These are phyloP conservation scores for Metroxylon sagu DNA, from an alignment of 176 grass and related monocot species.

Conservation along the genomic window DNA sequence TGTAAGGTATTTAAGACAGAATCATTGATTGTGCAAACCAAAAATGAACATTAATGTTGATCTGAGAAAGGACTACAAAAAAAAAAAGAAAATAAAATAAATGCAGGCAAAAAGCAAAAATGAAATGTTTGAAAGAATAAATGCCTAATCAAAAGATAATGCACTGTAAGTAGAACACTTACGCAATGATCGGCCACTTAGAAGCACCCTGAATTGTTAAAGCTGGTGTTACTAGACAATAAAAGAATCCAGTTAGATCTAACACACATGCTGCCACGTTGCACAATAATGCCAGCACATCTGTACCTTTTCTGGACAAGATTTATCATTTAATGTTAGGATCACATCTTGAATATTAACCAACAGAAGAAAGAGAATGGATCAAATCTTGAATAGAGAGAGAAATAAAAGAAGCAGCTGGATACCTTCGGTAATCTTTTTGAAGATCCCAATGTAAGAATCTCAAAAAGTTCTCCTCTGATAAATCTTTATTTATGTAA, in stretches of 20 bases:
- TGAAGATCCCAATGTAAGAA: slow-evolving; percentile 99
- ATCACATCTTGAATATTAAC: not conserved
- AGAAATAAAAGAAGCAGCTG: not conserved
- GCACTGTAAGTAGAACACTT: too few relatives aligned
- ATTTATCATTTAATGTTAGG: slow-evolving; percentile 11
- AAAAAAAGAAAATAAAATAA: too few relatives aligned
- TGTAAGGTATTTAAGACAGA: too few relatives aligned
- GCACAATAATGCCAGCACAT: slow-evolving; percentile 56
- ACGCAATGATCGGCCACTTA: slow-evolving; percentile 25
- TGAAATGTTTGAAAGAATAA: too few relatives aligned
- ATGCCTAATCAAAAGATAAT: too few relatives aligned
- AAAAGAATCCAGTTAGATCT: slow-evolving; percentile 64
- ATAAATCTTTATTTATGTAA: slow-evolving; percentile 70
- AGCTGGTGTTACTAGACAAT: slow-evolving; percentile 40
- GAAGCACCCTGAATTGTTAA: slow-evolving; percentile 28
- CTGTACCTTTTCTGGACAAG: slow-evolving; percentile 56
- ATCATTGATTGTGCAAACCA: too few relatives aligned
- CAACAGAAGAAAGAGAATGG: too few relatives aligned
- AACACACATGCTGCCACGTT: slow-evolving; percentile 70
- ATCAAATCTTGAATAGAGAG: too few relatives aligned
- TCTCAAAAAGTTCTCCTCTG: slow-evolving; percentile 48
- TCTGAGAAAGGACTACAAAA: too few relatives aligned
- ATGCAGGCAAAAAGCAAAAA: too few relatives aligned
- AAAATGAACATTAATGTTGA: too few relatives aligned
- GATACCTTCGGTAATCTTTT: slow-evolving; percentile 82